Base-by-base conservation (phyloP, 306 rosid genomes). In the Arachis stenosperma region DNA sequence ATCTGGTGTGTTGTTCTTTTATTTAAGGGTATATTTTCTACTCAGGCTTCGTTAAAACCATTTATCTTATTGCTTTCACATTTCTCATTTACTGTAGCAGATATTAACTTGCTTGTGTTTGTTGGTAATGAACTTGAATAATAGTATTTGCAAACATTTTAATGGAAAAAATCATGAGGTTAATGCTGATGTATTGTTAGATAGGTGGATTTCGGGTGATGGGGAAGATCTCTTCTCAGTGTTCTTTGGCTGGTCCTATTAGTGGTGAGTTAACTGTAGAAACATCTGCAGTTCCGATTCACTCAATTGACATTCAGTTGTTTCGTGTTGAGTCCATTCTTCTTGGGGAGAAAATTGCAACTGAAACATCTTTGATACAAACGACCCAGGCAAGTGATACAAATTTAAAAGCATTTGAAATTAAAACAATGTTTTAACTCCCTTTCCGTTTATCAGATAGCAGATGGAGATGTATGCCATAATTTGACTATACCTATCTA, bases 301-400 rank as follows among this genome's bases (percentile, higher is more conserved):
- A 54, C 42, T 86, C 97, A 61, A 89, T 94, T 64, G 95, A 91
- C 75, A 50, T 94, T 81, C 94, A 86, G 84, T 85, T 94, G 80
- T 85, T 88, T 72, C 87, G 93, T 6, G 90, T 90, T 10, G 98
- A 94, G 82, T 91, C 98, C 58, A 70, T 94, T 90, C 93, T 94
- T 79, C 75, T 74, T 3, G 97, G 95, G 59, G 98, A 94, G 82
- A 94, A 65, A 89, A 91, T 91, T 72, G 82, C 79, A 33, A 84
- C 91, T 5, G 96, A 94, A 78, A 86, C 90, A 66, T 86, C 96
- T 79, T 80, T 94, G 76, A 56, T 94, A 82, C 97, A 89, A 82
- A 82, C 92, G 67, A 94, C 92, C 33, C 98, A 94, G 96, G 98
- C 77, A 78, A 82, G 84, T 61, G 69, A 22, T 63, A 68, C 33